These are phyloP conservation scores for Diospyros kaki DNA, from an alignment of 148 eudicot genomes.

Conservation along the genomic window DNA sequence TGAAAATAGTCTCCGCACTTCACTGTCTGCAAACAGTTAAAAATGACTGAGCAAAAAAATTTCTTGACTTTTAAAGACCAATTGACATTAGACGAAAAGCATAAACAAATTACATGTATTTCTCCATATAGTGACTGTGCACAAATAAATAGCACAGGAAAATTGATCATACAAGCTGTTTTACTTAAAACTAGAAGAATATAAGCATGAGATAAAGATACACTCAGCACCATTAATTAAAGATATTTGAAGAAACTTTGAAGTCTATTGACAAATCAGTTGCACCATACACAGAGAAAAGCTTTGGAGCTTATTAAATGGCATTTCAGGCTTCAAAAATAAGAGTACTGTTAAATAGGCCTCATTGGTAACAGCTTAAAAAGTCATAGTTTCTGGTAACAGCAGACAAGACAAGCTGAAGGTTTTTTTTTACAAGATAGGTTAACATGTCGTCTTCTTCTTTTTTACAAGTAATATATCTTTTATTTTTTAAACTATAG, in stretches of 20 bases:
- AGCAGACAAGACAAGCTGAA: too few species aligned
- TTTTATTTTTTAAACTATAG: too few species aligned
- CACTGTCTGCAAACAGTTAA: constrained; percentile 47
- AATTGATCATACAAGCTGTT: background rate
- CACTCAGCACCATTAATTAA: background rate
- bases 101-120: background rate
- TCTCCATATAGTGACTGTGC: background rate
- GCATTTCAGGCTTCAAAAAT: too few species aligned
- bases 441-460: background rate
- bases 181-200: background rate
- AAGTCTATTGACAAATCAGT: background rate
- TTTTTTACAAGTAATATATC: too few species aligned
- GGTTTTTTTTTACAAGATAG: background rate
- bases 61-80: background rate
- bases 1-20: constrained; percentile 95
- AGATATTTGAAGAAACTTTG: background rate
- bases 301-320: too few species aligned
- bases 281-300: background rate
- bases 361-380: background rate
- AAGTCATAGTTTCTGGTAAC: too few species aligned
- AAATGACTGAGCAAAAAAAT: constrained; percentile 1
- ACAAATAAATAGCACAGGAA: background rate
- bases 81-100: background rate
- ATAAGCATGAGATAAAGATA: background rate
- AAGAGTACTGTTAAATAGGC: background rate